Evolutionary conservation across 2,329 filamentous ascomycete species (phyloP).

Genomic region (Plenodomus lindquistii): DNA sequence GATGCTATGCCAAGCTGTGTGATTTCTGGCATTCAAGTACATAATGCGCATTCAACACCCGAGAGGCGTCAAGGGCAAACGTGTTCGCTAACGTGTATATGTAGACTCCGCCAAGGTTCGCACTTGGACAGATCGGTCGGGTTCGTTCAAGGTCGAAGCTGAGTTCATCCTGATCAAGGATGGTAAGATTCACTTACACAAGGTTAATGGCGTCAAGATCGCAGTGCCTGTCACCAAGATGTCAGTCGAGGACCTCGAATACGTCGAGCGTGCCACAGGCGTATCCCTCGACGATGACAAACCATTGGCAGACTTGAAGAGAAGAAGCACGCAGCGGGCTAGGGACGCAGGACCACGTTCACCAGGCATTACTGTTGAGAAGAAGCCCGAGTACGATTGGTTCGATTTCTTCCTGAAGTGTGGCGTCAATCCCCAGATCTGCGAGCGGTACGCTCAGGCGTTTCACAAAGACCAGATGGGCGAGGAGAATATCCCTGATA

Average conservation of each 20-base stretch:
- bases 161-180: conserved; percentile 94
- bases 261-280: conserved; percentile 86
- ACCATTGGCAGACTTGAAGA: conserved; percentile 80
- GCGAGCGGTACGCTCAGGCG: conserved; percentile 89
- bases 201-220: conserved; percentile 97
- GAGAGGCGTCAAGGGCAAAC: background rate
- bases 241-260: conserved; percentile 93
- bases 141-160: conserved; percentile 95
- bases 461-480: conserved; percentile 95
- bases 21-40: background rate
- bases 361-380: conserved; percentile 65
- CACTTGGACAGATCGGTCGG: conserved; percentile 92
- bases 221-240: conserved; percentile 94
- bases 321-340: conserved; percentile 50
- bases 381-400: conserved; percentile 88
- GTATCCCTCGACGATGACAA: conserved; percentile 90
- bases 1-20: conserved; percentile 1
- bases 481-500: conserved; percentile 87
- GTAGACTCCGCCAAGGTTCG: conserved; percentile 76
- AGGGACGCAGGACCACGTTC: conserved; percentile 56
- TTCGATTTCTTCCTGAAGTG: conserved; percentile 97
- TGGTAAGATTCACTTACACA: conserved; percentile 96
- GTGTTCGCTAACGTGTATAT: conserved; percentile 9
- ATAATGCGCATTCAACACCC: too few relatives aligned
- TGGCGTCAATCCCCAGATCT: conserved; percentile 88